Conservation (phyloP, 495 filamentous ascomycete species). For the Trichocladium antarcticum region DNA sequence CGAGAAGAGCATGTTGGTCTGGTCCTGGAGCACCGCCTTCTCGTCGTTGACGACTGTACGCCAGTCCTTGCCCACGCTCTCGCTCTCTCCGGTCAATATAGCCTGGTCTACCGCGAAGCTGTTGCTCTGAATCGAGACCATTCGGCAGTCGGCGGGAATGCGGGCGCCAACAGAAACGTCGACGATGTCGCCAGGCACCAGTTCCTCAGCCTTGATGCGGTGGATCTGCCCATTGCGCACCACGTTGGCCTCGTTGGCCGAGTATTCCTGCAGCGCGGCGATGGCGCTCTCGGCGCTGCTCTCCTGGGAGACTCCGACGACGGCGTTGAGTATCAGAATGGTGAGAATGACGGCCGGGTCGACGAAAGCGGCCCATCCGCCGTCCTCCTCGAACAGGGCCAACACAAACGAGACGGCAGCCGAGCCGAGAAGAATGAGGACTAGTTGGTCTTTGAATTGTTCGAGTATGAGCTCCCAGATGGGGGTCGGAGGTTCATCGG, state of each 20-base stretch:
- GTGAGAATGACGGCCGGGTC: slow-evolving; percentile 95
- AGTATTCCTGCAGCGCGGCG: slow-evolving; percentile 97
- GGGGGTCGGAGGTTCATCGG: slow-evolving; percentile 94
- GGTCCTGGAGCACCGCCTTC: slow-evolving; percentile 92
- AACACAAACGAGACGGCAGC: slow-evolving; percentile 91
- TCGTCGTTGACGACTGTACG: slow-evolving; percentile 53
- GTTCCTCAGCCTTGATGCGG: slow-evolving; percentile 80
- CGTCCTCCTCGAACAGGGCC: slow-evolving; percentile 84
- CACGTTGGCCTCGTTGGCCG: slow-evolving; percentile 93
- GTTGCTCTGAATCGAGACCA: slow-evolving; percentile 90
- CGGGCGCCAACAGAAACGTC: slow-evolving; percentile 84
- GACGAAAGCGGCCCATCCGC: slow-evolving; percentile 96
- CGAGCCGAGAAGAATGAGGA: slow-evolving; percentile 87
- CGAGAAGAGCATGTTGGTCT: slow-evolving; percentile 96
- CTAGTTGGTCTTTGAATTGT: slow-evolving; percentile 98
- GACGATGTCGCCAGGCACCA: slow-evolving; percentile 92
- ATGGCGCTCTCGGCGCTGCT: slow-evolving; percentile 98
- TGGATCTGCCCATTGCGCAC: slow-evolving; percentile 64
- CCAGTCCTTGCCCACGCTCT: slow-evolving; percentile 85
- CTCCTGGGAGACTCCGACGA: slow-evolving; percentile 97
- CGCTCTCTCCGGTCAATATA: slow-evolving; percentile 94
- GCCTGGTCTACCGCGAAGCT: slow-evolving; percentile 93
- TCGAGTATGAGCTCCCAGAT: slow-evolving; percentile 93
- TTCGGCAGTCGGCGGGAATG: slow-evolving; percentile 90
- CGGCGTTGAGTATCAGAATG: slow-evolving; percentile 90